Conservation (phyloP, 495 filamentous ascomycete genomes). For the Aspergillus mulundensis region DNA sequence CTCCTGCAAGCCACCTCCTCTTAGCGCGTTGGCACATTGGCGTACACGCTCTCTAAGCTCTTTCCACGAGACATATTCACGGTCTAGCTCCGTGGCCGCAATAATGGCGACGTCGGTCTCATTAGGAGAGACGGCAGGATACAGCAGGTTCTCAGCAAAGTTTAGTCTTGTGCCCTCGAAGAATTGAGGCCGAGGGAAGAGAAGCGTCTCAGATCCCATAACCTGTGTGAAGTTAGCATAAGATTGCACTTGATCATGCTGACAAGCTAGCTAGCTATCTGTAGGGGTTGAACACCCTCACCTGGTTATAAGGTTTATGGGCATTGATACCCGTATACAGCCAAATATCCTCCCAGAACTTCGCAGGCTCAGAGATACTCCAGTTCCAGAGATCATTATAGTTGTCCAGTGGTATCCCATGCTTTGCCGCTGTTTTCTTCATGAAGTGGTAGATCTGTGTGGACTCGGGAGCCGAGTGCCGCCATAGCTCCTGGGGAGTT, state of each 20-base stretch:
- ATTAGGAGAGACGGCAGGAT: conserved; percentile 57
- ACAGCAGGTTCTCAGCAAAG: conserved; percentile 90
- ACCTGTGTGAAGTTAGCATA: conserved; percentile 50
- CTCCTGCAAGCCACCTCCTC: conserved; percentile 55
- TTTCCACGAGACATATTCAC: conserved; percentile 72
- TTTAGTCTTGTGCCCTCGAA: conserved; percentile 76
- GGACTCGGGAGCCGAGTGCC: conserved; percentile 58
- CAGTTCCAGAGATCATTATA: conserved; percentile 75
- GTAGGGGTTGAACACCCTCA: conserved; percentile 31
- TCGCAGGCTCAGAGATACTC: conserved; percentile 70
- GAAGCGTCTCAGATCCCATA: conserved; percentile 55
- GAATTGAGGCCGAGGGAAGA: conserved; percentile 85
- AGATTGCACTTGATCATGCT: too few relatives aligned
- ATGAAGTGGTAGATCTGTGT: conserved; percentile 73
- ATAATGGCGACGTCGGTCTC: conserved; percentile 62
- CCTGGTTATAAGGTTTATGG: conserved; percentile 57
- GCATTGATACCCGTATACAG: conserved; percentile 69
- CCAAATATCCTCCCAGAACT: conserved; percentile 88
- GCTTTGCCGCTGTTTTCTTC: conserved; percentile 60
- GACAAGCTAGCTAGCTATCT: background rate
- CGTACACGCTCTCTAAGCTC: conserved; percentile 74
- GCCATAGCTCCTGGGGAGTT: conserved; percentile 58
- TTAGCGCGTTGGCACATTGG: conserved; percentile 65
- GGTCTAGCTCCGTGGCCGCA: conserved; percentile 65
- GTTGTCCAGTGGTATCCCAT: conserved; percentile 54